phyloP scores from a whole-genome alignment of 2,329 filamentous ascomycete species.

The Nigrospora oryzae region DNA sequence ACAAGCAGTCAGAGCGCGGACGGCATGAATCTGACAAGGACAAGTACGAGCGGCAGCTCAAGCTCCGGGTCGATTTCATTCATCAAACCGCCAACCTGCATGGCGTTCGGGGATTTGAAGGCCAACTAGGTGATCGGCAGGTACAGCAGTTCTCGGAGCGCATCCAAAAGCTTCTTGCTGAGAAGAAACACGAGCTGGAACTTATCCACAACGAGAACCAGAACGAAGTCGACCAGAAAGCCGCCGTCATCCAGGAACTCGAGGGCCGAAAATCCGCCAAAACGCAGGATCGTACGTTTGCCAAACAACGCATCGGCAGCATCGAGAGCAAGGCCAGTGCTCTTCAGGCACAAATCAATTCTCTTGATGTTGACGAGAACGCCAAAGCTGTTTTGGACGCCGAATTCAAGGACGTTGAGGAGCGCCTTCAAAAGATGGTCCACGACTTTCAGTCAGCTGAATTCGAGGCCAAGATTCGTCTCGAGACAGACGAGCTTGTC shows the following conservation, averaged over 20 bases:
- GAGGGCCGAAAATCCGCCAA: conserved; percentile 65
- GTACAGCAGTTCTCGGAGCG: conserved; percentile 71
- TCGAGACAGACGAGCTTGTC: conserved; percentile 56
- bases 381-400: conserved; percentile 69
- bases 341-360: conserved; percentile 60
- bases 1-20: conserved; percentile 58
- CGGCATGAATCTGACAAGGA: conserved; percentile 80
- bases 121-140: conserved; percentile 64
- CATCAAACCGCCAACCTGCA: conserved; percentile 70
- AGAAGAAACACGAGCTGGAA: conserved; percentile 74
- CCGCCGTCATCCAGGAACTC: conserved; percentile 61
- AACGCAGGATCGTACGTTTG: conserved; percentile 64
- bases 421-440: conserved; percentile 52
- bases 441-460: conserved; percentile 53
- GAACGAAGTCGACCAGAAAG: conserved; percentile 66
- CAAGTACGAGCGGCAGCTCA: conserved; percentile 73
- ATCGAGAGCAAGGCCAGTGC: conserved; percentile 63
- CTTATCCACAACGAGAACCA: conserved; percentile 64
- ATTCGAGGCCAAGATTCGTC: conserved; percentile 63
- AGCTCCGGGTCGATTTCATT: conserved; percentile 63
- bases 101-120: conserved; percentile 77
- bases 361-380: conserved; percentile 81
- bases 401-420: conserved; percentile 61
- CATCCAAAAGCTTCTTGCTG: conserved; percentile 64
- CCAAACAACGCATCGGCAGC: conserved; percentile 61